Evolutionary conservation across 495 filamentous ascomycete species (phyloP), one percentile per base, ranked within the genome.

Genomic region (Lineolata rhizophorae): DNA sequence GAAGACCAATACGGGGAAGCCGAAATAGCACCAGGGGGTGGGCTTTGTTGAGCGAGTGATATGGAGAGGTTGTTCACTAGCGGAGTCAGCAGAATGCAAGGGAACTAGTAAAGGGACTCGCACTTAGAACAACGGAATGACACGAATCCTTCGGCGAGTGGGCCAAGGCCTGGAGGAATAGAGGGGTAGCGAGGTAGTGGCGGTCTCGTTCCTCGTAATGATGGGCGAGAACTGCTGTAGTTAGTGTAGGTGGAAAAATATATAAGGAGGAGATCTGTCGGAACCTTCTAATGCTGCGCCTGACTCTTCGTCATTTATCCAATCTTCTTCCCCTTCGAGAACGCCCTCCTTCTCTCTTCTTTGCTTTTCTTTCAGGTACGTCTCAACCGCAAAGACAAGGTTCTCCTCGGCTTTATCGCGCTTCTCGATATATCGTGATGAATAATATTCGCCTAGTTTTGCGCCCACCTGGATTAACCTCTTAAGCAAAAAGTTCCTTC

Each of bases 301-400:
- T 26, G 74, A 65, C 49, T 85, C 67, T 31, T 67, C 65, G 6
- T 70, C 55, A 14, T 53, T 68, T 61, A 91, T 58, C 79, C 78
- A 90, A 4, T 65, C 54, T n/a, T 72, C 72, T 36, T 75, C 71
- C 28, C 60, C 64, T 33, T 62, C 53, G 43, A 61, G 70, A 1
- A 67, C 40, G 18, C 76, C 72, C 12, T 81, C 62, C 9, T 51
- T 57, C 20, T 70, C 58, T 12, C 77, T 65, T 38, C 73, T 58
- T 35, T 67, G 54, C 40, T 72, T 56, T 49, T 97, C 87, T 40
- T 64, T 72, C 38, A 92, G 44, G 16, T 65, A 55, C 2, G 79
- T 75, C 48, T 90, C 78, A 0, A 94, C 82, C 11, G 80, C 72
- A 61, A 76, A 79, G n/a, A 74, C 57, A 33, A 91, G 56, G 22